Base-by-base conservation (phyloP, 345 rosid species). In the Camelina hispida region DNA sequence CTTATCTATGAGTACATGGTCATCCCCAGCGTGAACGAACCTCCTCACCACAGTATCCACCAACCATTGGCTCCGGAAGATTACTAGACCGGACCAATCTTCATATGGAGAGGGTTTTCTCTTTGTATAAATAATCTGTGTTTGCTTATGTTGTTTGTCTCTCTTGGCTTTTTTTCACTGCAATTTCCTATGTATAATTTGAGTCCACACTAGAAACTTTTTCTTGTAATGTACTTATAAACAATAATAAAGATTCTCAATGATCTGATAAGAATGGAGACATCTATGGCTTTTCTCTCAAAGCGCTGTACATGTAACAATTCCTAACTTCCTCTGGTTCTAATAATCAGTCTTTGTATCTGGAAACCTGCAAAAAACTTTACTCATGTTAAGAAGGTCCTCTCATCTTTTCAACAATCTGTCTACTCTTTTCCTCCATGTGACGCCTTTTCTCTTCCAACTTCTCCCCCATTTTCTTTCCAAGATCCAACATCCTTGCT, bases 381-480 rank as follows among this genome's bases (percentile, higher is more conserved):
- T 48, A 40, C 2, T 20, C n/a, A 8, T 57, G 61, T 65, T 32
- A 58, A 17, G 78, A 62, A 7, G 87, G 85, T 28, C 84, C 93
- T 75, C 93, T 83, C 93, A 94, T 90, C 83, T 87, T 95, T 77
- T 92, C 97, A 57, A 90, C 97, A 30, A 95, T 79, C 68, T 80
- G 80, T 78, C 92, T 86, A 57, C 92, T 73, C 80, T 81, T 91
- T 71, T 91, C 97, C 79, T 91, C 99, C 23, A 95, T 82, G 75
- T 86, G 87, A 56, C 97, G 93, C 79, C 91, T 86, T 78, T 87
- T 87, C 86, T 93, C 98, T 64, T 92, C 99, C 2, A 92, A 52
- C 78, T 89, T 95, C 83, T 90, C 99, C 6, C 93, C 92, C 97
- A 95, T 85, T 81, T 87, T 95, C 89, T 90, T 90, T 64, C 92